Evolutionary conservation across 306 rosid species (phyloP).

Genomic region (Glycine latifolia): DNA sequence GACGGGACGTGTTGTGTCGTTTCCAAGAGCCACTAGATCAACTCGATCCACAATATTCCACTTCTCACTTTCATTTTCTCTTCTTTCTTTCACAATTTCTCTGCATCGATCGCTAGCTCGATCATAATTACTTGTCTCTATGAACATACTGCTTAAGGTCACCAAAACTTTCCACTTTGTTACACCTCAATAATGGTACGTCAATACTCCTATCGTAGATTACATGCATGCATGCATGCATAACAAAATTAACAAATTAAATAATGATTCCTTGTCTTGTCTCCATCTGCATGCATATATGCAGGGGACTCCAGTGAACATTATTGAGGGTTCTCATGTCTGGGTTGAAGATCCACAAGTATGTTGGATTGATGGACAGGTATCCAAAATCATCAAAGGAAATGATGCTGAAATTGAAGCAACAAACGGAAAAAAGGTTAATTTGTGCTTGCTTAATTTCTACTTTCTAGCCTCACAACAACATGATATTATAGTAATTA

Average conservation of each 20-base stretch:
- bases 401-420: slow-evolving; percentile 74
- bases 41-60: slow-evolving; percentile 57
- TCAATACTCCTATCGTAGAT: too few species aligned
- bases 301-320: slow-evolving; percentile 94
- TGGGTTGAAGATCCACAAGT: slow-evolving; percentile 82
- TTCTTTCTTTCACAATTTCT: neutral
- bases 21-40: too few species aligned
- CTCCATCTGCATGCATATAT: slow-evolving; percentile 24
- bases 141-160: too few species aligned
- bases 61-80: slow-evolving; percentile 32
- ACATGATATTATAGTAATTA: too few species aligned
- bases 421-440: slow-evolving; percentile 76
- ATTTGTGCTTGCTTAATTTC: neutral
- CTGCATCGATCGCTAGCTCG: too few species aligned
- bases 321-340: slow-evolving; percentile 90
- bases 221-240: too few species aligned
- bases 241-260: too few species aligned
- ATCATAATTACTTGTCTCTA: too few species aligned
- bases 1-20: too few species aligned
- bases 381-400: slow-evolving; percentile 80
- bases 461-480: slow-evolving; percentile 4
- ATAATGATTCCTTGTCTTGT: neutral
- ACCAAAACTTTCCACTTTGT: too few species aligned
- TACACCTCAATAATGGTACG: neutral
- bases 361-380: slow-evolving; percentile 85